A percentile compares a stretch with the other conserved stretches of the same genome.
phyloP scores from a whole-genome alignment of 2,329 filamentous ascomycete species.

The Calonectria henricotiae region DNA sequence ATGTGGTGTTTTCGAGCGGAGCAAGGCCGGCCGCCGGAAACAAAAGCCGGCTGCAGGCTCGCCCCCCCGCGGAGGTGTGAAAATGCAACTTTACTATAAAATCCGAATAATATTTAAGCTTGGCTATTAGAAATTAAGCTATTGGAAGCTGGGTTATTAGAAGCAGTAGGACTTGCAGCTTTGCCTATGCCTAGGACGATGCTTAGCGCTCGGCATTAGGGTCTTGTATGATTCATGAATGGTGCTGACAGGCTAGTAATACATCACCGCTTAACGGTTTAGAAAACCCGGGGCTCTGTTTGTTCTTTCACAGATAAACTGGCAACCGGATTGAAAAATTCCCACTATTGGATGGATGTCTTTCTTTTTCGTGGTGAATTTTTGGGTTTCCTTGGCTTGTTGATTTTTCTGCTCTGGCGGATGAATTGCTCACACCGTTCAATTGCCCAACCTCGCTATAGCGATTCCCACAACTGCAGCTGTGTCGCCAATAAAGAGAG shows the following conservation, averaged over 20 bases:
- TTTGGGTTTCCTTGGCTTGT: background rate
- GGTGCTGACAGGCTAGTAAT: too few relatives aligned
- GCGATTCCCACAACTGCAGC: slow-evolving; percentile 10
- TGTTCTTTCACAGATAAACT: slow-evolving; percentile 16
- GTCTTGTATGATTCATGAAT: background rate
- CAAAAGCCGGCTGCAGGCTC: too few relatives aligned
- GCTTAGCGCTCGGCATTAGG: too few relatives aligned
- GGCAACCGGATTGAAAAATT: slow-evolving; percentile 7
- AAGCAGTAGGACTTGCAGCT: too few relatives aligned
- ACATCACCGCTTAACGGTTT: slow-evolving; percentile 3
- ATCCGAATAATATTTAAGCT: too few relatives aligned
- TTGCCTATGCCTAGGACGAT: too few relatives aligned
- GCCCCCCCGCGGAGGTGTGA: too few relatives aligned
- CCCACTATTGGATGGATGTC: slow-evolving; percentile 10
- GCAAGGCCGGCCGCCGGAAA: too few relatives aligned
- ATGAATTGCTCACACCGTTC: background rate
- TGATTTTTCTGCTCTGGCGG: background rate
- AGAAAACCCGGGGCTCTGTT: slow-evolving; percentile 9
- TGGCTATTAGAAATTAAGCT: too few relatives aligned
- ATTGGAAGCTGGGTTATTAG: too few relatives aligned
- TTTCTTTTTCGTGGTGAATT: background rate
- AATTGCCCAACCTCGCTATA: background rate
- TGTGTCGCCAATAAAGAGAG: background rate
- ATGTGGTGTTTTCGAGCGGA: too few relatives aligned
- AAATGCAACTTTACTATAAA: too few relatives aligned